A percentile compares a stretch with the other conserved stretches of the same genome.
phyloP scores from a whole-genome alignment of 768 basidiomycete genomes.

The Phaffia tasmanica region DNA sequence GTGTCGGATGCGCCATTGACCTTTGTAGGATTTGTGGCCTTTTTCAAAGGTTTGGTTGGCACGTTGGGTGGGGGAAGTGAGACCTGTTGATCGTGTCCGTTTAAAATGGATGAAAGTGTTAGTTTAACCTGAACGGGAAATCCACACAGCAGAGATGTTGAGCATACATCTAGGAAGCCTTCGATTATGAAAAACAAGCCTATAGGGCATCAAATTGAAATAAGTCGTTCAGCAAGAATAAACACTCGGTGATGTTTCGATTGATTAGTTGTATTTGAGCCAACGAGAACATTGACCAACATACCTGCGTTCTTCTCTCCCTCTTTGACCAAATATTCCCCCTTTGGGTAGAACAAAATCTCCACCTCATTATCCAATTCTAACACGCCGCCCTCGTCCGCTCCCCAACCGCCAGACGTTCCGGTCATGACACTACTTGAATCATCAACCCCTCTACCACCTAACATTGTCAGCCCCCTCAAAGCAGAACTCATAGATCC shows the following conservation, averaged over 20 bases:
- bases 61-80: slow-evolving; percentile 15
- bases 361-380: slow-evolving; percentile 95
- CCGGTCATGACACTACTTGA: slow-evolving; percentile 46
- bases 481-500: slow-evolving; percentile 34
- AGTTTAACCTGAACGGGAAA: slow-evolving; percentile 24
- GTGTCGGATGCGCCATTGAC: not conserved
- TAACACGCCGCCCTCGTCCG: slow-evolving; percentile 47
- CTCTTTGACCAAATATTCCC: slow-evolving; percentile 70
- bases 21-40: not conserved
- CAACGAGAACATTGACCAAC: slow-evolving; percentile 9
- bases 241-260: not conserved
- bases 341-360: slow-evolving; percentile 82
- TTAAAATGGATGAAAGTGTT: slow-evolving; percentile 12
- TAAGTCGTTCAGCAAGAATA: not conserved
- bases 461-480: slow-evolving; percentile 33
- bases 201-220: slow-evolving; percentile 29
- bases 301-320: slow-evolving; percentile 78
- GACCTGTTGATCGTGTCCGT: not conserved
- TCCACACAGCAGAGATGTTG: not conserved
- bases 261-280: not conserved
- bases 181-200: slow-evolving; percentile 91
- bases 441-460: slow-evolving; percentile 31
- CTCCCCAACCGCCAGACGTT: slow-evolving; percentile 42
- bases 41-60: not conserved
- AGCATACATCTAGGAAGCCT: slow-evolving; percentile 75